Evolutionary conservation across 352 stramenopile genomes (phyloP), one percentile per base, ranked within the genome.

Genomic region (Globisporangium paroecandrum): DNA sequence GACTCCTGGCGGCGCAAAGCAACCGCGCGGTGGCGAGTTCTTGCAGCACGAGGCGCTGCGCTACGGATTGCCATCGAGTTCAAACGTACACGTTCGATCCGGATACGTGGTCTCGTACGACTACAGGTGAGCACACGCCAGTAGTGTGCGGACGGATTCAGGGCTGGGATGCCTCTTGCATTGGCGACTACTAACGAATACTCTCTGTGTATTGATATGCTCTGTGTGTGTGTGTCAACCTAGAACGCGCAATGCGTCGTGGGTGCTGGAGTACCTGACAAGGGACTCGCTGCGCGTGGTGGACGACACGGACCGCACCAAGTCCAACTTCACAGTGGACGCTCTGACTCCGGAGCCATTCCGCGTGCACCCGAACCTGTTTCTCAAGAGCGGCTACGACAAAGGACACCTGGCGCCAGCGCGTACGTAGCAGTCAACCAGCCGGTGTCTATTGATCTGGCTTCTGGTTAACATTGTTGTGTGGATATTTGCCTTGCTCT

Each of bases 401-500:
- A 94, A 97, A 54, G 96, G 96, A 27, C 96, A 99, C 71, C 77
- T 98, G 64, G 94, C 93, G 43, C 94, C 95, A 49, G 95, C 93
- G 53, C 75, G 88, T 87, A 77, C 63, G 75, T 69, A 56, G 22
- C 49, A 51, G 43, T n/a, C 41, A 47, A 13, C 13, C 41, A 49
- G 15, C 15, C 41, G 41, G 41, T n/a, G 3, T 32, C 34, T 41
- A 12, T 20, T 38, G 34, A 41, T 41, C 13, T 38, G 27, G 27
- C 27, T 24, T 0, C 5, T 24, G 1, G 24, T 4, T 32, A 22
- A 15, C 3, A 10, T 27, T 22, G 24, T 36, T 47, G 29, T 13
- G 9, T 58, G 24, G 47, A n/a, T 54, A 29, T 29, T 55, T 32
- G 3, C 27, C 27, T 2, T 55, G 22, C 22, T 55, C 47, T 5